Evolutionary conservation across 1,284 basidiomycete species (phyloP).

Genomic region (Paramarasmius palmivorus): DNA sequence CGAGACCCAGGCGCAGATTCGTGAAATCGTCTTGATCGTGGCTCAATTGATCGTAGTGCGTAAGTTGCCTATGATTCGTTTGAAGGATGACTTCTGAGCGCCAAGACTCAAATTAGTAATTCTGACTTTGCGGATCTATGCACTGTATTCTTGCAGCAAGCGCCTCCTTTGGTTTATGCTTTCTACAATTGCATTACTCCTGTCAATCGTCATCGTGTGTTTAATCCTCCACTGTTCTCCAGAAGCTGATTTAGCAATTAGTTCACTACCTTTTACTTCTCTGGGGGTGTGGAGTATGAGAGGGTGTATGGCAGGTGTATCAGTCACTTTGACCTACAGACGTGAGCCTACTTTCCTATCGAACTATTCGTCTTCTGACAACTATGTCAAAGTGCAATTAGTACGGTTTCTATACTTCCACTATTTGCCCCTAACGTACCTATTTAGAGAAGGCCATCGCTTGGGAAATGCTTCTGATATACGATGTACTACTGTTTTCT

Average conservation of each 20-base stretch:
- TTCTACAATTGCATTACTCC: not conserved
- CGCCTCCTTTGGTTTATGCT: slow-evolving; percentile 5
- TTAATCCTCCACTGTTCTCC: not conserved
- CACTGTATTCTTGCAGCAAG: slow-evolving; percentile 4
- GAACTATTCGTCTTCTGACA: no score
- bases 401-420: no score
- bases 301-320: not conserved
- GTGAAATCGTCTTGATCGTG: slow-evolving; percentile 1
- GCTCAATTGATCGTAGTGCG: slow-evolving; percentile 2
- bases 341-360: no score
- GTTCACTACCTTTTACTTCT: not conserved
- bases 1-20: not conserved
- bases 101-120: not conserved
- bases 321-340: not conserved
- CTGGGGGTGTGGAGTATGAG: not conserved
- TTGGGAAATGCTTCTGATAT: slow-evolving; percentile 4
- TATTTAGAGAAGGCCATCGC: slow-evolving; percentile 1
- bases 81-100: not conserved
- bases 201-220: slow-evolving; percentile 1
- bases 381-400: no score
- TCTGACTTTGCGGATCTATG: slow-evolving; percentile 9
- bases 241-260: not conserved
- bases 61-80: not conserved
- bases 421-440: no score
- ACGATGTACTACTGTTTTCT: slow-evolving; percentile 5